Evolutionary conservation across 768 basidiomycete genomes (phyloP), one percentile per base, ranked within the genome.

Genomic region (Boletus rex-veris): DNA sequence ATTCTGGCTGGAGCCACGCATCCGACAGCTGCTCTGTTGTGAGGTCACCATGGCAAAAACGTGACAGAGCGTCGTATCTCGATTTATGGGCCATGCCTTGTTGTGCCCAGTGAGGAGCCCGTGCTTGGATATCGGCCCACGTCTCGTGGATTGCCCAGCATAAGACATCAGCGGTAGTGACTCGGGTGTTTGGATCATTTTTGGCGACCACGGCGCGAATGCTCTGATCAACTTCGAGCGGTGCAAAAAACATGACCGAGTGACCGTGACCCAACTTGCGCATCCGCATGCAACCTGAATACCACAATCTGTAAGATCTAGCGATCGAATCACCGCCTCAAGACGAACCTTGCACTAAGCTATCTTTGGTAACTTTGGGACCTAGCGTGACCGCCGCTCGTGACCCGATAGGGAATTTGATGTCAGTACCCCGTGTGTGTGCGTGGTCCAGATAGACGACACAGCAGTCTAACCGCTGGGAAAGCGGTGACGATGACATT

Each of bases 351-450:
- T 39, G 47, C 16, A 48, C 79, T 73, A 37, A 71, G 62, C 30
- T 61, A 75, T 77, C 55, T 76, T 71, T 8, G 46, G 58, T 66
- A 10, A 33, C 33, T 14, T 11, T 33, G 11, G 33, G 33, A 33
- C 33, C 33, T 11, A 33, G 78, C 74, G 78, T 80, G 7, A 81
- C 78, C 6, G 73, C 77, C 8, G 79, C 77, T 8, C 74, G 70
- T 26, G 66, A 72, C 14, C 67, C 49, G 3, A 33, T 43, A 0
- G 79, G 80, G 33, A 81, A 62, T 37, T 75, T 80, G 11, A 81
- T 62, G 58, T 80, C 80, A 0, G 79, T 80, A 6, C 33, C 33
- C 33, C 33, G 9, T 14, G 33, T 33, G 80, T 80, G 18, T 12
- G 40, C 19, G 24, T 41, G 21, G 14, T 24, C 19, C 40, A 41